phyloP scores from a whole-genome alignment of 2,329 filamentous ascomycete genomes.

The Furcasterigmium furcatum region DNA sequence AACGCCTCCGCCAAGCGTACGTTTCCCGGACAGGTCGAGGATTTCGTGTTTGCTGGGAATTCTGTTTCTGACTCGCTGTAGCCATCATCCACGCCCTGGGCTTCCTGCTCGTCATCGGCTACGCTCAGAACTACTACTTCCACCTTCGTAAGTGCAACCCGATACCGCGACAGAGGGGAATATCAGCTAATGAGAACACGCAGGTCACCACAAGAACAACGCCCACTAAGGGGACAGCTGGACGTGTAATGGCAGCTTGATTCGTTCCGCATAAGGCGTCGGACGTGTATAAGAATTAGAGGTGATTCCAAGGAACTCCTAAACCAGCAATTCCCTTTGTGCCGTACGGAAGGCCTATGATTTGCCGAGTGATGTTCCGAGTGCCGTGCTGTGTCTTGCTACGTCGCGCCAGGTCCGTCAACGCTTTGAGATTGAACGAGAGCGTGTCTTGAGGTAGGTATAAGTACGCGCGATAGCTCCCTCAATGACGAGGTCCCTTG shows the following conservation, averaged over 20 bases:
- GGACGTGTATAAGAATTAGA: slow-evolving; percentile 16
- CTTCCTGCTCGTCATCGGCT: slow-evolving; percentile 76
- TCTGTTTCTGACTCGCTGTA: slow-evolving; percentile 31
- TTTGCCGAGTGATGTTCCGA: too few species aligned
- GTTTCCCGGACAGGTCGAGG: slow-evolving; percentile 24
- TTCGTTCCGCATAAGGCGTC: slow-evolving; percentile 10
- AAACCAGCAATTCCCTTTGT: slow-evolving; percentile 4
- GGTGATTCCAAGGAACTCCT: slow-evolving; percentile 3
- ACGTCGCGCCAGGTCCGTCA: too few species aligned
- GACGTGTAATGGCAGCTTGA: slow-evolving; percentile 5
- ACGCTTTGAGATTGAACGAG: too few species aligned
- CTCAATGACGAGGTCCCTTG: too few species aligned
- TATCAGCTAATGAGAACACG: slow-evolving; percentile 16
- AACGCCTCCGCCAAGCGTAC: slow-evolving; percentile 85
- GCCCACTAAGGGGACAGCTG: slow-evolving; percentile 68
- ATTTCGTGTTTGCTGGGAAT: background rate
- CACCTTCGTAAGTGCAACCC: slow-evolving; percentile 77
- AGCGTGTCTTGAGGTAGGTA: too few species aligned
- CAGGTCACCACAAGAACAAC: slow-evolving; percentile 99
- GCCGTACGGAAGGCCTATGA: too few species aligned
- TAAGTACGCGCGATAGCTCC: too few species aligned
- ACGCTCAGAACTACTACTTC: slow-evolving; percentile 99
- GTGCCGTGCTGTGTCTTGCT: too few species aligned
- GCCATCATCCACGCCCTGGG: slow-evolving; percentile 86
- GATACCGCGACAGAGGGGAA: slow-evolving; percentile 1